Base-by-base conservation (phyloP, 2,329 filamentous ascomycete species). In the Cladosporium sp. region DNA sequence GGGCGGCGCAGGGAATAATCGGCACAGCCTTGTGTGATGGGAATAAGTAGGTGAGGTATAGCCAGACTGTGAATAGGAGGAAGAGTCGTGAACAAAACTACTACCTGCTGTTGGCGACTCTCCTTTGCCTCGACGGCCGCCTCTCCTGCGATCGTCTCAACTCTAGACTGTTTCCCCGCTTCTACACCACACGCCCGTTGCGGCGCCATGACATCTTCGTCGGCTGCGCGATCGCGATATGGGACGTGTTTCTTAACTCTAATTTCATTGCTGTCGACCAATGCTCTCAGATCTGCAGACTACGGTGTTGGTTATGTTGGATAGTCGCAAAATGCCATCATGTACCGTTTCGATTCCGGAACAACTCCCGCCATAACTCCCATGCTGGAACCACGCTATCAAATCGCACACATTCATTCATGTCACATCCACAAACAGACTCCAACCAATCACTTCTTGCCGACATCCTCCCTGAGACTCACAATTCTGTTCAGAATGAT, bases 401-500 rank as follows among this genome's bases (percentile, higher is more conserved):
- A 49, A 56, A 28, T n/a, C 49, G 28, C 34, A 39, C 14, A 25
- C 54, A 55, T 55, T 37, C 54, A 25, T 56, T 39, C 42, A 38
- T 38, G n/a, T 39, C 36, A 34, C 39, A 5, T 39, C 22, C 12
- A 39, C 42, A 20, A n/a, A n/a, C n/a, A n/a, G n/a, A n/a, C 28
- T 39, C 34, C 34, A 40, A 14, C 4, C 36, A 39, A 39, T 59
- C 49, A 59, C 28, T 72, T 74, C 80, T 92, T 92, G 58, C 85
- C 85, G n/a, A 83, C 78, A 70, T 95, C 90, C 75, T 96, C 92
- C 78, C 96, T 96, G 69, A 97, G 75, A 50, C 88, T 90, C 20
- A 97, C 92, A 69, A 97, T 97, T 54, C 91, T 84, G 77, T 97
- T 97, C 30, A 97, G 77, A 50, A 97, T 84, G 64, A 96, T 80